These are phyloP conservation scores for Fusarium sp. DNA, from an alignment of 2,329 filamentous ascomycete genomes.

Conservation along the genomic window DNA sequence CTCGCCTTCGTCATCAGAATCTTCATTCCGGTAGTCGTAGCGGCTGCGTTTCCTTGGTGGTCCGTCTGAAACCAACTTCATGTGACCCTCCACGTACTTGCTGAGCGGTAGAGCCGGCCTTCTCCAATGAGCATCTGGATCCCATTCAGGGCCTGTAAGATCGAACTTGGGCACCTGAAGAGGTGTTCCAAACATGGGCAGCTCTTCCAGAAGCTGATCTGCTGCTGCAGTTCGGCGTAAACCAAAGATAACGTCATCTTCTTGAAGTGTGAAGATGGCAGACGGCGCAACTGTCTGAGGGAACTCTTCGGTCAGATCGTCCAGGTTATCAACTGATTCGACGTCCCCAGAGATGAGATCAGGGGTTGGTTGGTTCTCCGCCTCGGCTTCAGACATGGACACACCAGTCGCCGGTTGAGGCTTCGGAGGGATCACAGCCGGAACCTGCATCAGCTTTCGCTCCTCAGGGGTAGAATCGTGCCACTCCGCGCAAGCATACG, in stretches of 20 bases:
- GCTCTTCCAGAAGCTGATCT: slow-evolving; percentile 80
- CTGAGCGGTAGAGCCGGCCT: slow-evolving; percentile 84
- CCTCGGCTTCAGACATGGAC: slow-evolving; percentile 50
- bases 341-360: slow-evolving; percentile 73
- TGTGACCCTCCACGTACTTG: slow-evolving; percentile 85
- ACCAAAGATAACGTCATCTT: slow-evolving; percentile 83
- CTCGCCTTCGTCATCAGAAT: slow-evolving; percentile 69
- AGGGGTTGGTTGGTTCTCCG: slow-evolving; percentile 67
- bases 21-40: slow-evolving; percentile 83
- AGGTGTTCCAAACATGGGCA: slow-evolving; percentile 81
- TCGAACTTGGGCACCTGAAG: slow-evolving; percentile 69
- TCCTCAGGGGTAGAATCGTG: slow-evolving; percentile 72
- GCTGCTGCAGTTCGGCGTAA: slow-evolving; percentile 78
- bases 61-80: slow-evolving; percentile 73
- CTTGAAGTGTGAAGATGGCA: slow-evolving; percentile 83
- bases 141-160: slow-evolving; percentile 65
- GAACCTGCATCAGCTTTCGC: slow-evolving; percentile 75
- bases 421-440: slow-evolving; percentile 61
- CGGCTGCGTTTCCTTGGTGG: slow-evolving; percentile 81
- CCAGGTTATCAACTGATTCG: slow-evolving; percentile 62
- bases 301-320: slow-evolving; percentile 54
- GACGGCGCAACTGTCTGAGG: slow-evolving; percentile 72
- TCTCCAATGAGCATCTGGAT: slow-evolving; percentile 78
- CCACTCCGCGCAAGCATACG: slow-evolving; percentile 86
- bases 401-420: slow-evolving; percentile 47